Conservation (phyloP, 1,284 basidiomycete species). For the Exobasidium rhododendri region DNA sequence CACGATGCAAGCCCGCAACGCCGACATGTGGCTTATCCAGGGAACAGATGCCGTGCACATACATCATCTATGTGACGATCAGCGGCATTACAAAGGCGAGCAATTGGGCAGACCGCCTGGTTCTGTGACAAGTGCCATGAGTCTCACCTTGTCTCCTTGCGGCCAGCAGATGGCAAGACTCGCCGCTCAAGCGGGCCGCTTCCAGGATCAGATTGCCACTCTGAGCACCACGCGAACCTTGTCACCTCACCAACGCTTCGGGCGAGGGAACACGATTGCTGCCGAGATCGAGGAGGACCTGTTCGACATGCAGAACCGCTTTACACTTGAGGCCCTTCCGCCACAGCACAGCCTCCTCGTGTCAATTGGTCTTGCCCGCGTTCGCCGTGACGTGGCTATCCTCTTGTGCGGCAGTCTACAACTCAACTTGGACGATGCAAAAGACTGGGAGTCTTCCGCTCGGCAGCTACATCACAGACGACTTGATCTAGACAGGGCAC, state of each 20-base stretch:
- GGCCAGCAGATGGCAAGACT: background rate
- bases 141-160: background rate
- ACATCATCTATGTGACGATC: background rate
- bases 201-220: background rate
- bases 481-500: background rate
- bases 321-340: background rate
- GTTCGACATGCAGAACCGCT: background rate
- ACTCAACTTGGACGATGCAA: background rate
- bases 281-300: background rate
- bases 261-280: background rate
- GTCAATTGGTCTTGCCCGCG: background rate
- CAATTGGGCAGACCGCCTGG: background rate
- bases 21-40: background rate
- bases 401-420: background rate
- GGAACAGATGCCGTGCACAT: background rate
- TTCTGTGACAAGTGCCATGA: background rate
- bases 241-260: background rate
- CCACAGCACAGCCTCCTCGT: no score
- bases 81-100: background rate
- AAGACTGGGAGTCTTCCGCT: background rate
- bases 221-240: background rate
- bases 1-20: background rate
- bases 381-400: background rate
- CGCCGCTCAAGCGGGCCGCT: constrained; percentile 1
- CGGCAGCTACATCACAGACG: background rate